Base-by-base conservation (phyloP, 208 protist species). In the Acanthamoeba culbertsoni region DNA sequence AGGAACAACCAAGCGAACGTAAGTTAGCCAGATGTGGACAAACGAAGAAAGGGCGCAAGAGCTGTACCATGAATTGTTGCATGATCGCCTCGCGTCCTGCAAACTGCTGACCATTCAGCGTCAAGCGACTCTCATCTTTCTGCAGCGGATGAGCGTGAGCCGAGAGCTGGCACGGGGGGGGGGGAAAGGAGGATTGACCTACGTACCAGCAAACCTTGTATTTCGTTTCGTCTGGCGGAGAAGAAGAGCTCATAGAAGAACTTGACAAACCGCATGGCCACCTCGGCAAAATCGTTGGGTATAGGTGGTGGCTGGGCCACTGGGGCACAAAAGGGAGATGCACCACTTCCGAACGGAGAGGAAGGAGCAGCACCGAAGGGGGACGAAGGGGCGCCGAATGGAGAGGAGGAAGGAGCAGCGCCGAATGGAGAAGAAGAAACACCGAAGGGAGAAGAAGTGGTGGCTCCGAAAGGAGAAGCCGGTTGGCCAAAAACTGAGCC, bases 181-280 rank as follows among this genome's bases (percentile, higher is more conserved):
- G 5, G 23, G 35, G 5, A 42, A 37, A 73, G 14, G 8, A n/a
- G 43, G 59, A 40, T 23, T 23, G 48, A 18, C 12, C 48, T 23
- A 55, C 14, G 42, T 82, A 89, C 79, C 79, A 89, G 45, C 79
- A 89, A 89, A 89, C 8, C 51, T 65, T 37, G 31, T 2, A 89
- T 31, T 5, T 89, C 51, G 55, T 35, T 46, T 68, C 79, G 35
- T 68, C 55, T 42, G 51, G 2, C 23, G 7, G 79, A 89, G 37
- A 5, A 89, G 55, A 89, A 89, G 35, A 31, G 40, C 40, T 89
- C 79, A 23, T 68, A 89, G 37, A 65, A 89, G 37, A 68, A 89
- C 51, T 59, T 42, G 23, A 89, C 51, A 45, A 89, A 89, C 37
- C 45, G 51, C 20, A 8, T n/a, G 26, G 51, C 79, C n/a, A 89